Evolutionary conservation across 805 yeast genomes (phyloP).

Genomic region (Candida adriatica): DNA sequence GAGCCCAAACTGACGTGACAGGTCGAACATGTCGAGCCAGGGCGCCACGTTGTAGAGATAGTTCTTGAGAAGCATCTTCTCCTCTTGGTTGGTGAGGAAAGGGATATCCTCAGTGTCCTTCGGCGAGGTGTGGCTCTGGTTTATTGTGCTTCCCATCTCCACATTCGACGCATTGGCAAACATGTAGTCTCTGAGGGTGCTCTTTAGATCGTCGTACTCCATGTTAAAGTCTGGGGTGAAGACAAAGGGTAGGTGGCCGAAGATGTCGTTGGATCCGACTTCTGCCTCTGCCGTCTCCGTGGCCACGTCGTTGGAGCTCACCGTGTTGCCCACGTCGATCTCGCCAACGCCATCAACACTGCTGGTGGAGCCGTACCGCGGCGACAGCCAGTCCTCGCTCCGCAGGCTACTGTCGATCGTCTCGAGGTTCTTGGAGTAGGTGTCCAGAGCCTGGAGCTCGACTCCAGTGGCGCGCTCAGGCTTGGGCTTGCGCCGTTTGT

Average conservation of each 20-base stretch:
- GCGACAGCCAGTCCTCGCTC: too few relatives aligned
- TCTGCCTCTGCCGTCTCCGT: conserved; percentile 2
- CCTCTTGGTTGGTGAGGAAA: conserved; percentile 28
- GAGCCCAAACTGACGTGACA: conserved; percentile 28
- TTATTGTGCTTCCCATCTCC: conserved; percentile 2
- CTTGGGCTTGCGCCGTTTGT: conserved; percentile 4
- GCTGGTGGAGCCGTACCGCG: too few relatives aligned
- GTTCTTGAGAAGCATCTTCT: conserved; percentile 25
- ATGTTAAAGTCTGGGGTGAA: conserved; percentile 14
- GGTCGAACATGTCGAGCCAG: conserved; percentile 34
- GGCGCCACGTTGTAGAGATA: conserved; percentile 33
- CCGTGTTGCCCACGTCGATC: too few relatives aligned
- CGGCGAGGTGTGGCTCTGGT: not conserved
- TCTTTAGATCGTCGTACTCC: conserved; percentile 27
- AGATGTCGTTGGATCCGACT: conserved; percentile 1
- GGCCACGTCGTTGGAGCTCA: too few relatives aligned
- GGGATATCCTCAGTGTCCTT: conserved; percentile 8
- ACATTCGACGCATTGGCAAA: conserved; percentile 28
- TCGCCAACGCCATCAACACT: too few relatives aligned
- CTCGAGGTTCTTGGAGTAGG: conserved; percentile 12
- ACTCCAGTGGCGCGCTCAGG: conserved; percentile 3
- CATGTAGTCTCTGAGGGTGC: conserved; percentile 34
- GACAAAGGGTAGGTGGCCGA: conserved; percentile 4
- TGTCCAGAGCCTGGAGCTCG: conserved; percentile 8
- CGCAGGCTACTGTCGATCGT: conserved; percentile 10